These are phyloP conservation scores for Calonectria montana DNA, from an alignment of 2,329 filamentous ascomycete species.

Conservation along the genomic window DNA sequence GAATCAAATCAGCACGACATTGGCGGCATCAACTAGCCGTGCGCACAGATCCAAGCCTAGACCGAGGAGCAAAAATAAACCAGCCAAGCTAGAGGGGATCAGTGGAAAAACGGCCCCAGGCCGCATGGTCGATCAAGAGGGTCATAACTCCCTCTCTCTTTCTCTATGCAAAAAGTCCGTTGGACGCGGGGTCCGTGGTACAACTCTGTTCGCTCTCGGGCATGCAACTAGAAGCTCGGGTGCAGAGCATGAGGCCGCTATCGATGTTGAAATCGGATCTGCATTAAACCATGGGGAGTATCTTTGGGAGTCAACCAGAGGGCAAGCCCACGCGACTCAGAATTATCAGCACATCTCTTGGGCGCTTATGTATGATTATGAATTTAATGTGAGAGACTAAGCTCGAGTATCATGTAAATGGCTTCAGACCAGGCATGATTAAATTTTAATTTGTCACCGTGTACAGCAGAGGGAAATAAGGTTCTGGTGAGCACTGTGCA, in stretches of 20 bases:
- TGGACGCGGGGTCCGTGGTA: neutral
- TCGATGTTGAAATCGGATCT: slow-evolving; percentile 3
- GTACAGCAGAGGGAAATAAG: slow-evolving; percentile 3
- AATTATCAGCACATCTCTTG: neutral
- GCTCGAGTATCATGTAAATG: neutral
- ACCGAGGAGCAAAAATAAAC: slow-evolving; percentile 3
- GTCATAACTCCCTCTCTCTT: neutral
- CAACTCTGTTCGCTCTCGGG: neutral
- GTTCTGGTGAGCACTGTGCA: neutral
- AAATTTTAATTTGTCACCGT: neutral
- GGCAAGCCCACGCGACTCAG: too few relatives aligned
- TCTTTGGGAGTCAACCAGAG: neutral
- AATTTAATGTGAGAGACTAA: neutral
- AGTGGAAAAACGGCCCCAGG: neutral
- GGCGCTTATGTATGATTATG: neutral
- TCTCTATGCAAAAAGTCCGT: neutral
- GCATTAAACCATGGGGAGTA: neutral
- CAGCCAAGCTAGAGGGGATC: neutral
- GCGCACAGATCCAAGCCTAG: slow-evolving; percentile 5
- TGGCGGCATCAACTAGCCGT: slow-evolving; percentile 16
- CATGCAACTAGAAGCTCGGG: neutral
- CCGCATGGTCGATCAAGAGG: neutral
- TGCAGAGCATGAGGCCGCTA: neutral
- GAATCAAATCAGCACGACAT: slow-evolving; percentile 20
- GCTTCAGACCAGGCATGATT: neutral